A percentile compares a stretch with the other conserved stretches of the same genome.
Conservation (phyloP, 225 moss, liverwort and hornwort genomes). For the Polytrichum formosum region DNA sequence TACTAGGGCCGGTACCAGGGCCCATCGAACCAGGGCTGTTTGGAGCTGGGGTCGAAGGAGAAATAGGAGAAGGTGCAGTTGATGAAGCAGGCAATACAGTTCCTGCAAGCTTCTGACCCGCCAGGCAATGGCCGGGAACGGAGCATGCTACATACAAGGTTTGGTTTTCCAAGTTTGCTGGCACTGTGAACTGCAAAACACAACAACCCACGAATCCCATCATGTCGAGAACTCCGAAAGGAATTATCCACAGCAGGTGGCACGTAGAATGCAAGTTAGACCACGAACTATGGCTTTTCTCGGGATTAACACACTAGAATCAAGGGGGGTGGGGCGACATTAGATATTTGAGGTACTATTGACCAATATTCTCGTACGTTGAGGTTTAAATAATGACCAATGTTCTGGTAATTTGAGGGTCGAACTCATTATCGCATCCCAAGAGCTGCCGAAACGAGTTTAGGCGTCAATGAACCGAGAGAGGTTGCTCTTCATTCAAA, state of each 20-base stretch:
- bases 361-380: too few relatives aligned
- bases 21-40: neutral
- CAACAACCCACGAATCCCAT: too few relatives aligned
- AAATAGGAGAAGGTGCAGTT: neutral
- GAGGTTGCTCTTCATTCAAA: too few relatives aligned
- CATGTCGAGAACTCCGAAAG: neutral
- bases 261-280: neutral
- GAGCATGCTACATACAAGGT: slow-evolving; percentile 34
- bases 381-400: too few relatives aligned
- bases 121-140: slow-evolving; percentile 28
- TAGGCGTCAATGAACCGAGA: too few relatives aligned
- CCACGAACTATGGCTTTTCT: neutral
- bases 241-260: neutral
- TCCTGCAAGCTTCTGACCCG: slow-evolving; percentile 26
- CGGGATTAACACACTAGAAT: neutral
- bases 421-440: too few relatives aligned
- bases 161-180: neutral
- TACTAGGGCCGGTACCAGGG: neutral
- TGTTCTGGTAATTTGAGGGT: too few relatives aligned
- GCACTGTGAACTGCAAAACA: slow-evolving; percentile 16
- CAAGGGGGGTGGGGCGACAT: too few relatives aligned
- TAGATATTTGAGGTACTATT: too few relatives aligned
- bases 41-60: neutral
- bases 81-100: slow-evolving; percentile 1
- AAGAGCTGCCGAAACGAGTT: too few relatives aligned